Base-by-base conservation (phyloP, 2,329 filamentous ascomycete genomes). In the Sporothrix luriei region DNA sequence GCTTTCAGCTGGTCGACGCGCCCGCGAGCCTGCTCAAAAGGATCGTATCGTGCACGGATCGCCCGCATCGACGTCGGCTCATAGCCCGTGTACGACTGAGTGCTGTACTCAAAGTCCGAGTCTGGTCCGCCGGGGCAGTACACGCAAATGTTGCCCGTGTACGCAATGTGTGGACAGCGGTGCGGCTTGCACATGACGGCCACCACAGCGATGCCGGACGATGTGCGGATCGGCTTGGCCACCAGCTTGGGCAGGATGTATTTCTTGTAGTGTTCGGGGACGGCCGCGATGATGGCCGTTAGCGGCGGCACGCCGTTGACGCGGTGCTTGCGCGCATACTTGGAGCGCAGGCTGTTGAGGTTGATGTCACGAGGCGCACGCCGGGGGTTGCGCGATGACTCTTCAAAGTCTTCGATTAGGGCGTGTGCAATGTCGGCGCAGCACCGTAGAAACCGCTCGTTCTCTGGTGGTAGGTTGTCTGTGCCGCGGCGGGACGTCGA, bases 131-230 rank as follows among this genome's bases (percentile, higher is more conserved):
- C 95, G 11, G 95, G 95, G 77, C 95, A 99, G 82, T 99, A 99
- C 72, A 99, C 95, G 79, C 95, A 99, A 73, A 99, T 98, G 78
- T 99, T 99, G 73, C 95, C 95, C 0, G 95, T 99, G 79, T 97
- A 99, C 13, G 95, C 92, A 75, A 99, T 99, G 78, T 99, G 95
- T 21, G 95, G 95, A 77, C 95, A 99, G 78, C 95, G 87, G 79
- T 99, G 95, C 29, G 95, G 95, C 80, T 99, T 99, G 86, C 95
- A 98, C 95, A 99, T 99, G 74, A 99, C 96, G 55, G 96, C 95
- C 61, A 99, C 95, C 10, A 99, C 95, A 2, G 95, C 95, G 75
- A 99, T 99, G 70, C 95, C 95, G 21, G 62, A 68, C 52, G 52
- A 82, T 85, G 76, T 85, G 91, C 92, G 87, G 71, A 99, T 98